Conservation (phyloP, 352 stramenopile genomes). For the Globisporangium polare region DNA sequence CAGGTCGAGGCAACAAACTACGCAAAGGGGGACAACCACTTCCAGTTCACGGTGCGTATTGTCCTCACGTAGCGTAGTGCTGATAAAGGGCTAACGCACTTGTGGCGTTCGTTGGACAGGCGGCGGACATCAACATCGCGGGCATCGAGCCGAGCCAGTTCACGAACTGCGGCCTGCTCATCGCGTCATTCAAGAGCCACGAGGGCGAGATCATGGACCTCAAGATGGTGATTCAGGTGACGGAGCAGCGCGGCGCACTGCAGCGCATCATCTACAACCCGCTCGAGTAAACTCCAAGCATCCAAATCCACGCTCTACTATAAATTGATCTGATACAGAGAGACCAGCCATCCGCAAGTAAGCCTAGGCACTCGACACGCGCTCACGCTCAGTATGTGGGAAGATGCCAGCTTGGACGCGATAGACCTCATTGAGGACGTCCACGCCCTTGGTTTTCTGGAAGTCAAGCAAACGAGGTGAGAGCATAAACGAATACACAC, state of each 20-base stretch:
- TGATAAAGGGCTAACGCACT: not conserved
- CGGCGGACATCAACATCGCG: slow-evolving; percentile 60
- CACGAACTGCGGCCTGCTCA: slow-evolving; percentile 86
- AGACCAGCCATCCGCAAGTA: no score
- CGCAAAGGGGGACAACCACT: slow-evolving; percentile 63
- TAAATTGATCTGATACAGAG: not conserved
- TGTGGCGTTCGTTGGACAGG: slow-evolving; percentile 20
- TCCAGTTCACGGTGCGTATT: slow-evolving; percentile 74
- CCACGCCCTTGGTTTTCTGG: slow-evolving; percentile 34
- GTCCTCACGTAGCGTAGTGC: no score
- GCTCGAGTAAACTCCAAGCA: slow-evolving; percentile 47
- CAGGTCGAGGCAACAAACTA: slow-evolving; percentile 66
- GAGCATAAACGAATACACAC: slow-evolving; percentile 3
- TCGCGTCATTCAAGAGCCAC: slow-evolving; percentile 71
- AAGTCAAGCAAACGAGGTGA: not conserved
- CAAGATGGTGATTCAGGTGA: slow-evolving; percentile 89
- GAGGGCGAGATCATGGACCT: slow-evolving; percentile 77
- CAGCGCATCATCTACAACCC: slow-evolving; percentile 88
- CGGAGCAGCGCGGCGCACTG: slow-evolving; percentile 58
- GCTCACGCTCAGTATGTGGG: not conserved
- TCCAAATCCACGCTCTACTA: not conserved
- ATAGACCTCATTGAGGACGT: slow-evolving; percentile 38
- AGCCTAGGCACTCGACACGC: slow-evolving; percentile 2
- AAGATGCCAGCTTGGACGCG: slow-evolving; percentile 33
- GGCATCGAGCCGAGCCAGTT: slow-evolving; percentile 80